Evolutionary conservation across 2,329 filamentous ascomycete genomes (phyloP), one percentile per base, ranked within the genome.

Genomic region (Colletotrichum lindemuthianum): DNA sequence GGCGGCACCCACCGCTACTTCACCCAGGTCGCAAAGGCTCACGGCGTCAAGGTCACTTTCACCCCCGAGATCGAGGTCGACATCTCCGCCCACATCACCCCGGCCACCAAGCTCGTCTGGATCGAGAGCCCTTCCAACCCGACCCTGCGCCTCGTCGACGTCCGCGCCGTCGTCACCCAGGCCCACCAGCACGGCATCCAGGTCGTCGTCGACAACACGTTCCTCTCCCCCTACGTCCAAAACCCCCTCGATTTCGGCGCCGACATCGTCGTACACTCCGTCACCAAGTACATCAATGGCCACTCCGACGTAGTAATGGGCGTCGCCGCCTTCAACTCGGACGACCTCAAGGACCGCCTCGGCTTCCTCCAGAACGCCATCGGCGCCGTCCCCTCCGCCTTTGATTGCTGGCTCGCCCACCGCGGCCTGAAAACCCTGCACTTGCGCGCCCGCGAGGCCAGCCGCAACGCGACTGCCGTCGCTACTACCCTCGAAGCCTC

Each of bases 191-290:
- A 92, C 74, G 95, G 94, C 67, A 92, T 98, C 73, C 84, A 92
- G 75, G 96, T 99, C 47, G 96, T 99, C n/a, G 96, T 99, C 45
- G 96, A 99, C 83, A 99, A 99, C 83, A 99, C 96, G 16, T 99
- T 99, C 84, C 84, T 98, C 75, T 95, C 91, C 67, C 96, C 96
- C 37, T 99, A 98, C 77, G 87, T 99, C 51, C 96, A 99, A 81
- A 98, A 97, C 79, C 96, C 96, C 4, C 88, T 99, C 60, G 90
- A 96, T 75, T 92, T 95, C 76, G 96, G 96, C 71, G 96, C 96
- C 70, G 96, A 99, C 78, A 94, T 98, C 69, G 95, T 98, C 70
- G 91, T 98, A 47, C 95, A 98, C 85, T 94, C 90, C 59, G 96
- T 99, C 60, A 99, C 96, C 48, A 99, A 99, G 82, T 99, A 98